These are phyloP conservation scores for Linum lewisii DNA, from an alignment of 345 rosid species.

Conservation along the genomic window DNA sequence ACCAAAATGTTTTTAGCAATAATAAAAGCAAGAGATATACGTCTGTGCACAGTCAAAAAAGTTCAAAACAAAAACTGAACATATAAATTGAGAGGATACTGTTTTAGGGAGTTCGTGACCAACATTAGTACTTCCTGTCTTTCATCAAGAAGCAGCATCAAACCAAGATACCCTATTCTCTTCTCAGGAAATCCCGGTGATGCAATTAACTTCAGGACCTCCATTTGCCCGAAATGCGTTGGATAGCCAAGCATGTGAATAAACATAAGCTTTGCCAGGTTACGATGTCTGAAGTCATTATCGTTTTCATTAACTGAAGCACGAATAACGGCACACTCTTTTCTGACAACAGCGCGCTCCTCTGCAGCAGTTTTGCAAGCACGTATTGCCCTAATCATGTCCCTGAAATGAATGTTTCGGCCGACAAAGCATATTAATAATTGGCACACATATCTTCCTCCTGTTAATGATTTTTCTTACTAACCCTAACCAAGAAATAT, in stretches of 20 bases:
- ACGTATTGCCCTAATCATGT: slow-evolving; percentile 96
- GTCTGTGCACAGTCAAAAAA: too few species aligned
- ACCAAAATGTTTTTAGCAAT: neutral
- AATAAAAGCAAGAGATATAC: neutral
- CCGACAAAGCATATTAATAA: neutral
- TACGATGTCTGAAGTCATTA: slow-evolving; percentile 81
- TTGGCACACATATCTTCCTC: neutral
- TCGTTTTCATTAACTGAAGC: slow-evolving; percentile 83
- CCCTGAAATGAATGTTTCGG: slow-evolving; percentile 46
- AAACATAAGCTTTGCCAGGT: slow-evolving; percentile 98
- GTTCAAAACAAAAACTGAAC: neutral
- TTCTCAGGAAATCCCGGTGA: slow-evolving; percentile 97
- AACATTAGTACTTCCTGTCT: slow-evolving; percentile 99
- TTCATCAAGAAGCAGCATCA: slow-evolving; percentile 98
- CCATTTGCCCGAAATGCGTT: slow-evolving; percentile 99
- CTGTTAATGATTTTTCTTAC: neutral
- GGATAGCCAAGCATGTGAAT: slow-evolving; percentile 99
- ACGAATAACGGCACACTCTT: slow-evolving; percentile 96
- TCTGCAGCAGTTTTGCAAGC: slow-evolving; percentile 99
- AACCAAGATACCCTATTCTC: slow-evolving; percentile 96
- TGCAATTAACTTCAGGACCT: slow-evolving; percentile 90
- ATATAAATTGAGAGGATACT: slow-evolving; percentile 55
- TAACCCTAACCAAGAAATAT: neutral
- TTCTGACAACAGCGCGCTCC: slow-evolving; percentile 95
- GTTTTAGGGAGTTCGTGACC: slow-evolving; percentile 97